Percentiles rank a stretch among this genome's conserved stretches.
Evolutionary conservation across 345 rosid genomes (phyloP).

Genomic region (Noccaea caerulescens): DNA sequence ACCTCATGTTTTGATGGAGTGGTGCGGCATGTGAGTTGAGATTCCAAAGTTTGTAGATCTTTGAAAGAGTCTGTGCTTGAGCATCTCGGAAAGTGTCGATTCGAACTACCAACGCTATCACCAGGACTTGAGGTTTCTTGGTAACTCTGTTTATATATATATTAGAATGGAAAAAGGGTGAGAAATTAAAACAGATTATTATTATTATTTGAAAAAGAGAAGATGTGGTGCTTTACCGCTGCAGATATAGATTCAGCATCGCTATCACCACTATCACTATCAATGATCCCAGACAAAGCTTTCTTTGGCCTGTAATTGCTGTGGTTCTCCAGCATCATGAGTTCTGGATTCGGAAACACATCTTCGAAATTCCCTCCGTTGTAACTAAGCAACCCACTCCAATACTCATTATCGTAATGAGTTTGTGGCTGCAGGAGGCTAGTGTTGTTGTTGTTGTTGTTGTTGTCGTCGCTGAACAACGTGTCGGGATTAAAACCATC

Average conservation of each 20-base stretch:
- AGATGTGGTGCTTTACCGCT: constrained; percentile 18
- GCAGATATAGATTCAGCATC: constrained; percentile 33
- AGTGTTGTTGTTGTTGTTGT: background rate
- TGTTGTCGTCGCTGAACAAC: background rate
- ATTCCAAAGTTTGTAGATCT: constrained; percentile 7
- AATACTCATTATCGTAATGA: constrained; percentile 12
- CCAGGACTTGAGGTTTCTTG: constrained; percentile 29
- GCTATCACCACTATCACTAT: constrained; percentile 5
- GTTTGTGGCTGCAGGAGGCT: constrained; percentile 11
- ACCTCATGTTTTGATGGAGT: constrained; percentile 28
- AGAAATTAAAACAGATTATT: background rate
- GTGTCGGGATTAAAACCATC: constrained; percentile 2
- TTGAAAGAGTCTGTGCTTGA: constrained; percentile 30
- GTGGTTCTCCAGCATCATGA: constrained; percentile 1
- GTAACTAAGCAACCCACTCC: background rate
- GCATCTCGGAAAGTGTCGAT: background rate
- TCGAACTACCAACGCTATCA: constrained; percentile 18
- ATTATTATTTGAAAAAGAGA: background rate
- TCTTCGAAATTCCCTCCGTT: background rate
- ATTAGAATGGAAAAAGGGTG: background rate
- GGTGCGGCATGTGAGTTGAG: constrained; percentile 6
- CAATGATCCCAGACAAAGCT: constrained; percentile 22
- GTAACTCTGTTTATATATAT: constrained; percentile 34
- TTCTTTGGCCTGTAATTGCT: constrained; percentile 31
- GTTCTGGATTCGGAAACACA: background rate